These are phyloP conservation scores for Centella asiatica DNA, from an alignment of 129 eudicot species.

Conservation along the genomic window DNA sequence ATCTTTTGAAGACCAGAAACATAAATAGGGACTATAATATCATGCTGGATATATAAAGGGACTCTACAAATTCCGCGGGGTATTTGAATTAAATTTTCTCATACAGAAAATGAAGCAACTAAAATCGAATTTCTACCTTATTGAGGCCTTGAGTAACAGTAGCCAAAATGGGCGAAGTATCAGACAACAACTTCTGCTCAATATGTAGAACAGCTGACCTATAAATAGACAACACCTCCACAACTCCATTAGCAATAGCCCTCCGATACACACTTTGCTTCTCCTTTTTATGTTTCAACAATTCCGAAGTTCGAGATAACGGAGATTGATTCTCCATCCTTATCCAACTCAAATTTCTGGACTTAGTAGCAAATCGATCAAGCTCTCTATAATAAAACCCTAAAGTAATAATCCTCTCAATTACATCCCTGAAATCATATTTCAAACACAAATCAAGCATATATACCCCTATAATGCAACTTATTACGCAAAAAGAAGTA, in stretches of 20 bases:
- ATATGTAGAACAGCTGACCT: conserved; percentile 84
- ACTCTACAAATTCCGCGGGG: no score
- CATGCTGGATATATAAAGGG: no score
- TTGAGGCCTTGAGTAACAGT: conserved; percentile 86
- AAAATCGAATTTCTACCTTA: conserved; percentile 38
- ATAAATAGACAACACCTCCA: conserved; percentile 82
- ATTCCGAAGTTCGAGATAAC: conserved; percentile 24
- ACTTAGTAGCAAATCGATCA: conserved; percentile 75
- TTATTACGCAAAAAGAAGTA: neutral
- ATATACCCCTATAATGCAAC: neutral
- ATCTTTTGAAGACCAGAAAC: no score
- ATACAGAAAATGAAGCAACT: neutral
- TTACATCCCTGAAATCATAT: conserved; percentile 55
- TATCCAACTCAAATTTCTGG: conserved; percentile 94
- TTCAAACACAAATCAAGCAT: neutral
- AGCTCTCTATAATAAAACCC: conserved; percentile 92
- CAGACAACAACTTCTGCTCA: conserved; percentile 91
- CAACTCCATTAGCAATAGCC: conserved; percentile 89
- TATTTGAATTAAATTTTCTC: no score
- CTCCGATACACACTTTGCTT: conserved; percentile 80
- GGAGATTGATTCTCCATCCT: conserved; percentile 45
- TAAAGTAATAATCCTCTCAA: conserved; percentile 67
- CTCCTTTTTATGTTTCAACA: conserved; percentile 31
- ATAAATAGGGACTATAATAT: no score
- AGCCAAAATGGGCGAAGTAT: conserved; percentile 72